Evolutionary conservation across 495 filamentous ascomycete species (phyloP).

Genomic region (Ramalina peruviana): DNA sequence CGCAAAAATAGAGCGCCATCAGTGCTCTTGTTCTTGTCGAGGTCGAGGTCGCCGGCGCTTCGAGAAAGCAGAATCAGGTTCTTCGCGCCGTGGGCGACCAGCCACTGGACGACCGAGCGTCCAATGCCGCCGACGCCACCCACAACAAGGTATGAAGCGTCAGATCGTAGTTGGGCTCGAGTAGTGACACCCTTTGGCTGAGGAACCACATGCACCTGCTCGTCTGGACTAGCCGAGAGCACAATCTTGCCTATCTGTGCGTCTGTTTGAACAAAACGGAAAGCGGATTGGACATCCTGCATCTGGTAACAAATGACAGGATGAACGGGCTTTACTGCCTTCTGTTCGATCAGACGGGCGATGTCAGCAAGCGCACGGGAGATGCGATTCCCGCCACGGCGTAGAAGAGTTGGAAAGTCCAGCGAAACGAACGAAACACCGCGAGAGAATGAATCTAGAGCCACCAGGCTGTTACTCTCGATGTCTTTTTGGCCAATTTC

Average conservation of each 20-base stretch:
- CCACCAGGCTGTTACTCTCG: constrained; percentile 23
- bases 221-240: constrained; percentile 1
- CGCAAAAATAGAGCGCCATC: constrained; percentile 9
- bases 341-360: background rate
- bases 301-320: constrained; percentile 2
- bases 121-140: constrained; percentile 36
- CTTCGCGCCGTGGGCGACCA: constrained; percentile 38
- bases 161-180: background rate
- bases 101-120: constrained; percentile 41
- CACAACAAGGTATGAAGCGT: constrained; percentile 22
- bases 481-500: constrained; percentile 34
- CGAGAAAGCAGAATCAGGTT: constrained; percentile 32
- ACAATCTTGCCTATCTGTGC: constrained; percentile 10
- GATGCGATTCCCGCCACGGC: background rate
- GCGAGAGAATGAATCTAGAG: constrained; percentile 26
- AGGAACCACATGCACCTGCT: constrained; percentile 3
- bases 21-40: constrained; percentile 4
- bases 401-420: constrained; percentile 9
- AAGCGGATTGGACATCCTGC: constrained; percentile 32
- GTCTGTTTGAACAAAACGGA: constrained; percentile 24
- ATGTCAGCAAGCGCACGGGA: no score
- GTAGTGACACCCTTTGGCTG: background rate
- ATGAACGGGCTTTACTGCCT: background rate
- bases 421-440: constrained; percentile 28
- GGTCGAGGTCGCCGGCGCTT: constrained; percentile 1